Base-by-base conservation (phyloP, 805 yeast genomes). In the Grigorovia jiainica region DNA sequence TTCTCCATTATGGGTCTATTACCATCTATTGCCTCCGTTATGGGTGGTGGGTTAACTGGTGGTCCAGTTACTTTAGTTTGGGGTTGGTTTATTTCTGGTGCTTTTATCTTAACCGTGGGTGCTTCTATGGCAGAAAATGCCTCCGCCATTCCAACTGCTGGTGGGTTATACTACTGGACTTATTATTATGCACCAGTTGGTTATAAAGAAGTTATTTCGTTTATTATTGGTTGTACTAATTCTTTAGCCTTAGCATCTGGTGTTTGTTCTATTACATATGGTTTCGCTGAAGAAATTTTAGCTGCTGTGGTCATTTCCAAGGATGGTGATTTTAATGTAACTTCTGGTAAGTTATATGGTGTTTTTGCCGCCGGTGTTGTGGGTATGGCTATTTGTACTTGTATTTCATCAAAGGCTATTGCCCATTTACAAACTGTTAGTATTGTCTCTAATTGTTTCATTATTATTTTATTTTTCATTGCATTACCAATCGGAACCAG, bases 91-190 rank as follows among this genome's bases (percentile, higher is more conserved):
- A 53, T 76, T n/a, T 70, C 83, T 25, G 51, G 50, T 1, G 44
- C 66, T 11, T 75, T 78, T 50, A 77, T 81, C 42, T 53, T 79
- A 42, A 54, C 67, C 7, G 71, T 78, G 15, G 87, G 86, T 18
- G 47, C 72, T 8, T 67, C 81, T 15, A 73, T 82, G 78, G 68
- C 83, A 6, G 82, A 79, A 51, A 58, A 79, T 46, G 84, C 82
- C 1, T 72, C 79, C 30, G 73, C 86, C 1, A 72, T 78, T 48
- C 89, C 90, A 23, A 81, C 87, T 1, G 74, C 82, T 18, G 89
- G 89, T 42, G 89, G 89, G 7, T 63, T 82, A 32, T 82, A 79
- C 55, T 77, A 73, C 59, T 78, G 82, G 78, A 75, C 84, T 1
- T 76, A 69, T 58, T 71, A 76, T 54, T 80, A 76, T 54, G 77